Conservation (phyloP, 106 monocot species). For the Dendrobium chrysotoxum region DNA sequence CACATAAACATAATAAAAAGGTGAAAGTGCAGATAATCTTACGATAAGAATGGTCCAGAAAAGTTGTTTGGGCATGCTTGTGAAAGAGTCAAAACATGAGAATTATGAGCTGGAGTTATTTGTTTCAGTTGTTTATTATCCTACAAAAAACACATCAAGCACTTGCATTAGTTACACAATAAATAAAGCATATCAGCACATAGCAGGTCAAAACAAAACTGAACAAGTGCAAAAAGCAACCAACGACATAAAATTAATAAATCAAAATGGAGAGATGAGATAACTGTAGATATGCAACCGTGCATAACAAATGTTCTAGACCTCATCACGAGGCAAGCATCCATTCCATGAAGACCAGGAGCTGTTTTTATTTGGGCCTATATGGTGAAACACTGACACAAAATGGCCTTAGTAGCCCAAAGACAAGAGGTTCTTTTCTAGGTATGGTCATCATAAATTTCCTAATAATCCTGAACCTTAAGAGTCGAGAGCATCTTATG, state of each 20-base stretch:
- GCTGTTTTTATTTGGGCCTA: neutral
- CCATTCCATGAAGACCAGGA: neutral
- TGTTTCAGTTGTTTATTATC: conserved; percentile 50
- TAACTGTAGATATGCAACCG: neutral
- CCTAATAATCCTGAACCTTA: neutral
- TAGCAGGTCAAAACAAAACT: neutral
- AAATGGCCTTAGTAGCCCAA: neutral
- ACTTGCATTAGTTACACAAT: neutral
- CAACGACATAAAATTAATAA: neutral
- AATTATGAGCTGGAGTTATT: conserved; percentile 55
- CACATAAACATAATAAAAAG: neutral
- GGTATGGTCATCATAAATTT: neutral
- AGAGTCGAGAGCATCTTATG: neutral
- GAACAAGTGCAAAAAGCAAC: neutral
- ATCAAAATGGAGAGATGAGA: neutral
- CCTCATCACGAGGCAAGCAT: neutral
- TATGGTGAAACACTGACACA: neutral
- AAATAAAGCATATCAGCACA: neutral
- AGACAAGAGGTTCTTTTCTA: neutral
- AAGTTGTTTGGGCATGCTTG: conserved; percentile 79
- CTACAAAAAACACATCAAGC: conserved; percentile 22
- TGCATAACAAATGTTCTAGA: neutral
- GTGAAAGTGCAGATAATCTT: conserved; percentile 16
- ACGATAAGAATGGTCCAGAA: conserved; percentile 52
- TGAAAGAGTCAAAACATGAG: conserved; percentile 71